Base-by-base conservation (phyloP, 2,329 filamentous ascomycete species). In the Cephalotrichum gorgonifer region DNA sequence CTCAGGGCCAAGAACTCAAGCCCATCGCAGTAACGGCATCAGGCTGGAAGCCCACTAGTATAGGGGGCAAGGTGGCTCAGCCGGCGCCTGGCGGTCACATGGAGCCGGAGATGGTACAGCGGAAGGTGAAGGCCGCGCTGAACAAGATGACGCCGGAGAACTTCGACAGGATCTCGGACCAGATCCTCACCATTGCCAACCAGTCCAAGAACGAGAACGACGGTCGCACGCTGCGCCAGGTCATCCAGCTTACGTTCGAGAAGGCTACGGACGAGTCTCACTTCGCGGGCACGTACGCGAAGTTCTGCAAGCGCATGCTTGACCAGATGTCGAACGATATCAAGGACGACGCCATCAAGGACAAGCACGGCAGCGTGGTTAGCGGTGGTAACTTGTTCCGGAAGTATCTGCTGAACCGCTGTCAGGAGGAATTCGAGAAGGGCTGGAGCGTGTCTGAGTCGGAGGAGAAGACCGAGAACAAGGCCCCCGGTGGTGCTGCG, bases 71-170 rank as follows among this genome's bases (percentile, higher is more conserved):
- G 53, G 49, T 58, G 46, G 56, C 64, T 28, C 60, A 62, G 35
- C 63, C 67, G 50, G 67, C 72, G 54, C 11, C 35, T 11, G 64
- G 72, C 8, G 71, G 72, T 46, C 76, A 87, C 58, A 79, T 97
- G 71, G 81, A 94, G 55, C 91, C 93, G 23, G 88, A 91, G 59
- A 81, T 93, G 74, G 93, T 98, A 51, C 93, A 98, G 73, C 85
- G 91, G 58, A 98, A 98, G 83, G 93, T 98, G 65, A 98, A 98
- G 83, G 86, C 89, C 55, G 87, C 87, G 53, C 75, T 98, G 60
- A 98, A 98, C 82, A 98, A 98, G 85, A 97, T 98, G 93, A 97
- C 93, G 0, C 93, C 93, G 0, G 93, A 98, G 71, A 98, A 97
- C 64, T 98, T 98, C 60, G 90, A 95, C 64, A 89, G 85, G 71